These are phyloP conservation scores for Phytopythium litorale DNA, from an alignment of 352 stramenopile genomes.

Conservation along the genomic window DNA sequence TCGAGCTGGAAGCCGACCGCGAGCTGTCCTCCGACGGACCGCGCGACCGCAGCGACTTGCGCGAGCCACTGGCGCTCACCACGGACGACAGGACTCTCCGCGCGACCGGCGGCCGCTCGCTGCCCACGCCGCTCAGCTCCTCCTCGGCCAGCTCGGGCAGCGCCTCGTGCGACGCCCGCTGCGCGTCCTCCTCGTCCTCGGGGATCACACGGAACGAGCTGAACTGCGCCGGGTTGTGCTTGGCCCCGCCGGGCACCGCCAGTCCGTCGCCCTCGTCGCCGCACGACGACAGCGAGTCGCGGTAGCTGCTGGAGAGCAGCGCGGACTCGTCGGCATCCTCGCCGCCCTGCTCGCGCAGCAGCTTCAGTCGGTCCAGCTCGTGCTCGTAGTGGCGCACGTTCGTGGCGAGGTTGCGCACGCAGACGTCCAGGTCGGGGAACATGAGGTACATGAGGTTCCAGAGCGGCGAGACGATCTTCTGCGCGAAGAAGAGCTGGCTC, in stretches of 20 bases:
- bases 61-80: not conserved
- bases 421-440: constrained; percentile 67
- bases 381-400: constrained; percentile 85
- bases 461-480: constrained; percentile 77
- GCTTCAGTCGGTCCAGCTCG: constrained; percentile 65
- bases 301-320: constrained; percentile 6
- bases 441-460: constrained; percentile 76
- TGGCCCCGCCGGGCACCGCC: constrained; percentile 64
- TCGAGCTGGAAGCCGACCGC: not conserved
- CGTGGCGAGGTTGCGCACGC: constrained; percentile 56
- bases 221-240: constrained; percentile 78
- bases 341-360: constrained; percentile 21
- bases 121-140: not conserved
- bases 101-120: not conserved
- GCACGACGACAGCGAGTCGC: constrained; percentile 28
- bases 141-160: constrained; percentile 1
- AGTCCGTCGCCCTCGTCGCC: constrained; percentile 60
- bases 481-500: constrained; percentile 81
- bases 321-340: constrained; percentile 14
- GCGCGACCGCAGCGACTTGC: constrained; percentile 2
- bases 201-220: constrained; percentile 75
- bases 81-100: constrained; percentile 1
- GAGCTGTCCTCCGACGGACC: not conserved
- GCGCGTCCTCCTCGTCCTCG: constrained; percentile 22
- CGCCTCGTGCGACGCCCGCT: not conserved